These are phyloP conservation scores for Amaranthus cruentus DNA, from an alignment of 148 eudicot genomes.

Conservation along the genomic window DNA sequence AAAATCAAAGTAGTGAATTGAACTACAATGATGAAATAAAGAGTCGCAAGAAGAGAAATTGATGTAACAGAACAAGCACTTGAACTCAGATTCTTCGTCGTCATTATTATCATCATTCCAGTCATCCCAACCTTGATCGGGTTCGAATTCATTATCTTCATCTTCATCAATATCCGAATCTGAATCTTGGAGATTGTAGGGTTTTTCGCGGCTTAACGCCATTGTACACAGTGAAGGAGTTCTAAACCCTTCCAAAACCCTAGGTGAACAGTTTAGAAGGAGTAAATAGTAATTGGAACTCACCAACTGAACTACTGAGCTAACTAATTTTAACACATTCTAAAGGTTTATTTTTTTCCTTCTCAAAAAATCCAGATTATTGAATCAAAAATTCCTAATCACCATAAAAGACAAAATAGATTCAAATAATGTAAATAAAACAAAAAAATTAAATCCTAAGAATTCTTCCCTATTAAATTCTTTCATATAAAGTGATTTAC, in stretches of 20 bases:
- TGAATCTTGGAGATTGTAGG: constrained; percentile 15
- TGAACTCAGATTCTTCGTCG: constrained; percentile 30
- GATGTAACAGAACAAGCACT: constrained; percentile 76
- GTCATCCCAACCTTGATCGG: constrained; percentile 69
- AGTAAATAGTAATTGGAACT: too few relatives aligned
- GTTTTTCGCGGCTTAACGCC: constrained; percentile 14
- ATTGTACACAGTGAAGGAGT: constrained; percentile 4
- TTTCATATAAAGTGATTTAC: too few relatives aligned
- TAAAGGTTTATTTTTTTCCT: too few relatives aligned
- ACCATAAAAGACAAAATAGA: too few relatives aligned
- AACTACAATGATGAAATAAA: constrained; percentile 56
- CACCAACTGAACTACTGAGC: too few relatives aligned
- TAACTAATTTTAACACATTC: too few relatives aligned
- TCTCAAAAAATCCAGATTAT: too few relatives aligned
- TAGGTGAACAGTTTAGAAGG: not conserved
- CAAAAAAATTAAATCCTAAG: too few relatives aligned
- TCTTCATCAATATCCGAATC: constrained; percentile 18
- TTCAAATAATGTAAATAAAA: too few relatives aligned
- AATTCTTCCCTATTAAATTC: too few relatives aligned
- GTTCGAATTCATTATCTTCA: constrained; percentile 17
- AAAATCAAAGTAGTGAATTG: constrained; percentile 57
- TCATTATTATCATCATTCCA: constrained; percentile 60
- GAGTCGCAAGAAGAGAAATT: constrained; percentile 26
- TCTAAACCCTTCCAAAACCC: constrained; percentile 11
- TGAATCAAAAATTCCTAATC: too few relatives aligned